Evolutionary conservation across 176 grass and related monocot genomes (phyloP).

Genomic region (Typha latifolia): DNA sequence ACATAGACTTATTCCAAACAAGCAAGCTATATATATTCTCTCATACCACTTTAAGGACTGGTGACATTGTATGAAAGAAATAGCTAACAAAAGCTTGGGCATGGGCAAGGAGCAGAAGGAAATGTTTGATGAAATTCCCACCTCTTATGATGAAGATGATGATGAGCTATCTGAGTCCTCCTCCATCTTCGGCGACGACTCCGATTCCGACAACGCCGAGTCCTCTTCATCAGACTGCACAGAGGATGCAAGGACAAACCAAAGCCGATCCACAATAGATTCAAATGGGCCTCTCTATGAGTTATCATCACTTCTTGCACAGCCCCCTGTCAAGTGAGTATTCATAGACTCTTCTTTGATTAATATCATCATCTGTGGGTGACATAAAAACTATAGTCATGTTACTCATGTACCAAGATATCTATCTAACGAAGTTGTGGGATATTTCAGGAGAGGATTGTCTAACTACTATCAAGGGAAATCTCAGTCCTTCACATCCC

Average conservation of each 20-base stretch:
- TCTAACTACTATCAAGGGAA: slow-evolving; percentile 80
- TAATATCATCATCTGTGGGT: background rate
- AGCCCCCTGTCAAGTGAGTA: slow-evolving; percentile 68
- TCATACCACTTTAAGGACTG: slow-evolving; percentile 1
- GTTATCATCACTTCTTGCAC: slow-evolving; percentile 48
- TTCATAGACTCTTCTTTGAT: background rate
- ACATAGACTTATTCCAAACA: slow-evolving; percentile 25
- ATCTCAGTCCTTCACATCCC: slow-evolving; percentile 66
- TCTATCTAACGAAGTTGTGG: background rate
- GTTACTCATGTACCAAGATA: background rate
- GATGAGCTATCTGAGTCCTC: slow-evolving; percentile 54
- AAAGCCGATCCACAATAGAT: slow-evolving; percentile 20
- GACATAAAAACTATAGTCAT: background rate
- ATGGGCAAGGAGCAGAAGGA: slow-evolving; percentile 10
- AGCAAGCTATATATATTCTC: slow-evolving; percentile 25
- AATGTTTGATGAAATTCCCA: slow-evolving; percentile 18
- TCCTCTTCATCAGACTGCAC: slow-evolving; percentile 33
- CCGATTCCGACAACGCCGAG: slow-evolving; percentile 25
- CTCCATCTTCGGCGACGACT: slow-evolving; percentile 39
- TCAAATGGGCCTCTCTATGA: slow-evolving; percentile 34
- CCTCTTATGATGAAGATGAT: slow-evolving; percentile 29
- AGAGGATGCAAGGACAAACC: slow-evolving; percentile 7
- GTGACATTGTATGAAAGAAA: background rate
- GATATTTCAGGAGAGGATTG: slow-evolving; percentile 54
- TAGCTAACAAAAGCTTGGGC: slow-evolving; percentile 12